phyloP scores from a whole-genome alignment of 306 rosid genomes.

The Erythrophleum fordii region DNA sequence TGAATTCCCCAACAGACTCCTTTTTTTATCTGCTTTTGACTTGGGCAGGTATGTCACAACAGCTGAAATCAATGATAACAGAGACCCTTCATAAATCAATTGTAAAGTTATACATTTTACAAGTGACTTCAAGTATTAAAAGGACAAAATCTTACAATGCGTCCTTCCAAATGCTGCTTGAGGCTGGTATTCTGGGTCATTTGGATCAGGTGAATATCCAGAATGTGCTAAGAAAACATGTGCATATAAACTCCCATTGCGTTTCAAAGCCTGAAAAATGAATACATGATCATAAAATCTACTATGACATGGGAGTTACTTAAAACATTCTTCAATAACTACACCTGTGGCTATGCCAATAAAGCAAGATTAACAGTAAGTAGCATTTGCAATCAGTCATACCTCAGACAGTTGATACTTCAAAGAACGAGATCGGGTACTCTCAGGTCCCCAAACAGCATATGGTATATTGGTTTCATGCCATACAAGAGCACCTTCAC shows the following conservation, averaged over 20 bases:
- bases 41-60: slow-evolving; percentile 75
- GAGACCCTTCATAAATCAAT: slow-evolving; percentile 27
- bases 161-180: slow-evolving; percentile 78
- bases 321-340: slow-evolving; percentile 17
- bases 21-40: slow-evolving; percentile 71
- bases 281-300: slow-evolving; percentile 26
- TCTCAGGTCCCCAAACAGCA: slow-evolving; percentile 75
- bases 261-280: slow-evolving; percentile 66
- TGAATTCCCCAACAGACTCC: slow-evolving; percentile 71
- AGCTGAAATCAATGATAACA: slow-evolving; percentile 63
- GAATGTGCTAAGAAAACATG: slow-evolving; percentile 92
- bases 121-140: background rate
- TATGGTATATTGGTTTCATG: slow-evolving; percentile 88
- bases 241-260: slow-evolving; percentile 82
- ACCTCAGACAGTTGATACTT: slow-evolving; percentile 84
- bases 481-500: slow-evolving; percentile 83
- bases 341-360: background rate
- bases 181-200: slow-evolving; percentile 85
- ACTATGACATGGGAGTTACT: slow-evolving; percentile 2
- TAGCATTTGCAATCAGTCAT: slow-evolving; percentile 29
- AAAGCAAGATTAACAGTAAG: slow-evolving; percentile 1
- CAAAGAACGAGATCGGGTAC: slow-evolving; percentile 65
- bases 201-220: slow-evolving; percentile 88
- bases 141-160: slow-evolving; percentile 56
- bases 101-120: background rate